Base-by-base conservation (phyloP, 805 yeast genomes). In the Kazachstania taianensis region DNA sequence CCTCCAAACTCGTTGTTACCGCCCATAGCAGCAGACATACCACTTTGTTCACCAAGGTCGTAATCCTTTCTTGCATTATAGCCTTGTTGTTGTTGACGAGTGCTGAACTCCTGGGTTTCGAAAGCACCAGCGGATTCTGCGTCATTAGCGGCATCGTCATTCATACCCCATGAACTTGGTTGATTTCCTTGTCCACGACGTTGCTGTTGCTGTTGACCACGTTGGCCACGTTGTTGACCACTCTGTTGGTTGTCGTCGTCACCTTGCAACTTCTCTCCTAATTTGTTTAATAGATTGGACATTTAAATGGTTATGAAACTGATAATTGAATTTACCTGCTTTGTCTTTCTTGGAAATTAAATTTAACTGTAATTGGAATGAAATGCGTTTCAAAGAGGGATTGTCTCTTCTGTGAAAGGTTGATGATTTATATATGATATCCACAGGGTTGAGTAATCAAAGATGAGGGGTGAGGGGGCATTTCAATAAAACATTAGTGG, bases 201-300 rank as follows among this genome's bases (percentile, higher is more conserved):
- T 13, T 20, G 35, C 32, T 35, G 43, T 19, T 35, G 31, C 17
- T 41, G 39, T 20, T 40, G 30, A 16, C 32, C 16, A 20, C 24
- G 3, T 20, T 27, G 28, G 32, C 33, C 33, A 22, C 33, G 41
- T 37, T 46, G 44, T 24, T 24, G 18, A 9, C 30, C 26, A 23
- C 30, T 41, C 9, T 35, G 37, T 13, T 30, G 32, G 20, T 35
- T 32, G 30, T 36, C 40, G 28, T 46, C 47, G 33, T 46, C 45
- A 17, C 54, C 51, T 29, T 52, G 49, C 29, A 55, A 36, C 31
- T 57, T 55, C 28, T 55, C 62, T 19, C 55, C 39, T 15, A 57
- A 41, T 33, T 55, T 56, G 45, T 55, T 55, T 25, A 56, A 30
- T 41, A 55, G 36, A 32, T 55, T 53, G 20, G 61, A 54, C 61